Base-by-base conservation (phyloP, 495 filamentous ascomycete species). In the Xylona heveae region DNA sequence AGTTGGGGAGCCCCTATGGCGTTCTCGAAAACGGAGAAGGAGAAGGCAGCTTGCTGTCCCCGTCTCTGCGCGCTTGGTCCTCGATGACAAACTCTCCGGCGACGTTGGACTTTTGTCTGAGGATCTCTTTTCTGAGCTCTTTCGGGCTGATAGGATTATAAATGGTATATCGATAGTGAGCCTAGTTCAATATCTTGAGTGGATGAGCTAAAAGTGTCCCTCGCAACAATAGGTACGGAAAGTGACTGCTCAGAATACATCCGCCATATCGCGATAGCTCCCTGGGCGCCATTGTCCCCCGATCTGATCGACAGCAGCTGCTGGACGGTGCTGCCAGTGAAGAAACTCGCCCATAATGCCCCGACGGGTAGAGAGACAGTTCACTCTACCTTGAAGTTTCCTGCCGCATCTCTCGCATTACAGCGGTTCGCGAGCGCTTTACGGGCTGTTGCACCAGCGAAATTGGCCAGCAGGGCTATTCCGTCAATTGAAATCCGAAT, bases 251-350 rank as follows among this genome's bases (percentile, higher is more conserved):
- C n/a, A n/a, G n/a, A n/a, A 37, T 45, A 51, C 28, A 42, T 66
- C 28, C 53, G 63, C 15, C 69, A 82, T 44, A 63, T 88, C 37
- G 82, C 80, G 18, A 71, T 93, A 40, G 73, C 82, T 20, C 80
- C 83, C 16, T 83, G 79, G 64, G 57, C 69, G 3, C 76, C 83
- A 7, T 59, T 58, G 28, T 55, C 64, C 26, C 46, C 34, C 9
- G 44, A 46, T 17, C 45, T 68, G 2, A 59, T 74, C 26, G 66
- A 78, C 50, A 63, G 68, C 27, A 61, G 63, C 17, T 55, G 61
- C 9, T 97, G 88, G 88, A 79, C 80, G 0, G 64, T 94, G 29
- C 64, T 97, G 19, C 80, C 85, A 8, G 73, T 93, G 22, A 57
- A 57, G 23, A 58, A 61, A 9, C 58, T 76, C 24, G 61, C 71